phyloP scores from a whole-genome alignment of 2,329 filamentous ascomycete species.

The Alternaria atra region DNA sequence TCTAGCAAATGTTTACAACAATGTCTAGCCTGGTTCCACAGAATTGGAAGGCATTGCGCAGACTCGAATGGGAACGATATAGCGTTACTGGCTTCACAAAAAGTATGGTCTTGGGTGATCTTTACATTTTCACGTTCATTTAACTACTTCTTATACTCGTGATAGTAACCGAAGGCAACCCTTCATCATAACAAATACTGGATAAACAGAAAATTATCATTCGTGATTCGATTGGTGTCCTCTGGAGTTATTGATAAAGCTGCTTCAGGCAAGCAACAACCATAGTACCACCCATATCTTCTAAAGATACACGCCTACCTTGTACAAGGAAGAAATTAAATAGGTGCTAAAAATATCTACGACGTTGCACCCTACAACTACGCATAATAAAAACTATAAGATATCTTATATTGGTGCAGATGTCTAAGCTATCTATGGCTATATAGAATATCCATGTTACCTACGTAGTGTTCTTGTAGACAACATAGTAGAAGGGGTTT shows the following conservation, averaged over 20 bases:
- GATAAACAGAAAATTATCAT: background rate
- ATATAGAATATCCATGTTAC: too few species aligned
- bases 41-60: background rate
- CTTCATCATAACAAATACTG: background rate
- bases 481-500: too few species aligned
- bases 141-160: background rate
- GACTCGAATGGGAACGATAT: background rate
- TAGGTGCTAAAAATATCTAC: too few species aligned
- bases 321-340: too few species aligned
- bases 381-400: too few species aligned
- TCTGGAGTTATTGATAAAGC: background rate
- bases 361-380: too few species aligned
- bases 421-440: too few species aligned
- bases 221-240: background rate
- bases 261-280: background rate
- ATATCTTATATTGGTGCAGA: too few species aligned
- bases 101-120: background rate
- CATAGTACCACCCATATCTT: background rate
- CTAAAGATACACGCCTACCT: too few species aligned
- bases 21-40: background rate
- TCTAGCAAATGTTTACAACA: background rate
- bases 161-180: background rate
- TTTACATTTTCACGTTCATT: background rate
- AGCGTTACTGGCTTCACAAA: background rate
- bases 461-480: too few species aligned